Evolutionary conservation across 2,329 filamentous ascomycete species (phyloP), one percentile per base, ranked within the genome.

Genomic region (Lecanoromycetidae sp.): DNA sequence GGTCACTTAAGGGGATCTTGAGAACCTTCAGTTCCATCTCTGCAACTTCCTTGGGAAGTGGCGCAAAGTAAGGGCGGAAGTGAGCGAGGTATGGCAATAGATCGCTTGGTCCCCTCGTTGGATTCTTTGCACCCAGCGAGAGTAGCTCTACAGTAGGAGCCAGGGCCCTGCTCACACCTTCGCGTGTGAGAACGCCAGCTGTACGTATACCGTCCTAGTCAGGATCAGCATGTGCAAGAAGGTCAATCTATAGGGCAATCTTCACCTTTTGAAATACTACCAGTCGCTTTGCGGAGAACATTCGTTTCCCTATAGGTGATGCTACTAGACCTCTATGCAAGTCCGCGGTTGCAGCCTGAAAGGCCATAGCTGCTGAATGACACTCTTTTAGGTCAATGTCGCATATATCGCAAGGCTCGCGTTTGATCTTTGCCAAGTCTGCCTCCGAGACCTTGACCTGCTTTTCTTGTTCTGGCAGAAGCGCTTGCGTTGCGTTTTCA

Each of bases 391-490:
- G 75, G 56, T 87, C 79, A 33, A 75, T 67, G 60, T 94, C 86
- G 60, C 91, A 98, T 23, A 83, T 79, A 20, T 77, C 68, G 63
- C 91, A 98, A 17, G 82, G 64, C 57, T 94, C 86, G 10, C 90
- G 76, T 64, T 90, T 93, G 60, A 96, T 78, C 66, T 90, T 94
- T 45, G 80, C 87, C 47, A 98, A 67, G 66, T 93, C 90, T 3
- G 86, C 88, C 63, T 98, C 88, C 0, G 88, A 93, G 2, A 94
- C 57, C 61, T 90, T 87, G 52, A 98, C 87, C 49, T 87, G 84
- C 64, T 94, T 94, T 65, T 98, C 88, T 57, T 96, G 90, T 63
- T 96, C 88, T 0, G 91, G 91, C 1, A 96, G 71, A 10, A 96
- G 68, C 52, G 93, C 88, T 61, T 98, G 91, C 0, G 90, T 96